Base-by-base conservation (phyloP, 106 monocot species). In the Dendrobium catenatum region DNA sequence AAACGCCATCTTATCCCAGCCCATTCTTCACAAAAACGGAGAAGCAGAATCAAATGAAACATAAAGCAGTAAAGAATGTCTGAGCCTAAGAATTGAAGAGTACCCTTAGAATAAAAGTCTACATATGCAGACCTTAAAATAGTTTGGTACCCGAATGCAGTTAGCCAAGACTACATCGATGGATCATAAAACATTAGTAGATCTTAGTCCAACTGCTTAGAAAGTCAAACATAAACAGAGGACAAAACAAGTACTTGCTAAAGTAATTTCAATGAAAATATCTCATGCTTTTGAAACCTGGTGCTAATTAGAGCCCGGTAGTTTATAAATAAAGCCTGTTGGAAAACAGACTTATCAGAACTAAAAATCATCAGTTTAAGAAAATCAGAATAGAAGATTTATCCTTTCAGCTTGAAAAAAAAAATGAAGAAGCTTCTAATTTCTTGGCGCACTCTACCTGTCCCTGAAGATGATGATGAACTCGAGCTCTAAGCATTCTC, bases 381-480 rank as follows among this genome's bases (percentile, higher is more conserved):
- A 40, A 37, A 5, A 41, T 72, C 33, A 72, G 6, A 6, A 66
- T 66, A 7, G 40, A 44, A 44, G 44, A 44, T 8, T 41, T 44
- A 5, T 74, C 29, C 43, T 43, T 44, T 74, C 43, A 44, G 41
- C 42, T 9, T 37, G 7, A 19, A 74, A 42, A 70, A 70, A 27
- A 70, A 29, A 74, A 74, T 33, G 72, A 74, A 13, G 31, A 20
- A 74, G 40, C 42, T 19, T 44, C 40, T 19, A 22, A 37, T 74
- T 74, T 44, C 15, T 44, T 44, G 43, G 44, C 15, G 20, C 43
- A 42, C 9, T 7, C 20, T 76, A 98, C 98, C 98, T 95, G 89
- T 75, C 93, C 98, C 81, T 98, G 92, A 48, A 85, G 89, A 83
- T 91, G 89, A 88, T 98, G 98, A 86, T 95, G 98, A 72, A 91